Conservation (phyloP, 2,329 filamentous ascomycete species). For the Diaporthe ampelina region DNA sequence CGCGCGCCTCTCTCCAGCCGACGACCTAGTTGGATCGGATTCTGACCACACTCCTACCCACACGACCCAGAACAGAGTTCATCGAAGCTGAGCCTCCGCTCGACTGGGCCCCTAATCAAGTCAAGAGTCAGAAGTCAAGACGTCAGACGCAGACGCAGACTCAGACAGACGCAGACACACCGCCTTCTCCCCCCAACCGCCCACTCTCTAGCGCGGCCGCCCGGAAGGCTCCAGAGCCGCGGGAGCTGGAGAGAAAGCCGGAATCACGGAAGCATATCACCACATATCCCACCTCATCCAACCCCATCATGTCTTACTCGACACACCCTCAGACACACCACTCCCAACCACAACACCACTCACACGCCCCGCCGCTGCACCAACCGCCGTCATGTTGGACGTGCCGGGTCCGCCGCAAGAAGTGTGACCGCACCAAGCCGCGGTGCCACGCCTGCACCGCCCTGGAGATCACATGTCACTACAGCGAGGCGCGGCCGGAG, state of each 20-base stretch:
- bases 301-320: slow-evolving; percentile 20
- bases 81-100: slow-evolving; percentile 5
- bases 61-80: slow-evolving; percentile 3
- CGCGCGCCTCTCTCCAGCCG: slow-evolving; percentile 13
- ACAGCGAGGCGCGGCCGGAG: slow-evolving; percentile 49
- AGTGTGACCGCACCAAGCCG: slow-evolving; percentile 51
- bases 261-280: neutral
- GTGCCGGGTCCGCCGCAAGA: slow-evolving; percentile 49
- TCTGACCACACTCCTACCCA: neutral
- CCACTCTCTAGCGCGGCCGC: neutral
- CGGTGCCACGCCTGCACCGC: slow-evolving; percentile 51
- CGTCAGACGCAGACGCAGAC: neutral
- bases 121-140: neutral
- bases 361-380: slow-evolving; percentile 22
- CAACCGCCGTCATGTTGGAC: slow-evolving; percentile 51
- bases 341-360: neutral
- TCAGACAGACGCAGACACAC: neutral
- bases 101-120: neutral
- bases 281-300: neutral
- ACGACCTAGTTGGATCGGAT: neutral
- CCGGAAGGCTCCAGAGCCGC: slow-evolving; percentile 20
- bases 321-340: neutral
- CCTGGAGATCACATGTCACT: slow-evolving; percentile 55
- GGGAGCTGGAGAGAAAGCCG: slow-evolving; percentile 11
- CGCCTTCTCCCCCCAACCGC: neutral